Conservation (phyloP, 2,329 filamentous ascomycete genomes). For the Nakataea oryzae region DNA sequence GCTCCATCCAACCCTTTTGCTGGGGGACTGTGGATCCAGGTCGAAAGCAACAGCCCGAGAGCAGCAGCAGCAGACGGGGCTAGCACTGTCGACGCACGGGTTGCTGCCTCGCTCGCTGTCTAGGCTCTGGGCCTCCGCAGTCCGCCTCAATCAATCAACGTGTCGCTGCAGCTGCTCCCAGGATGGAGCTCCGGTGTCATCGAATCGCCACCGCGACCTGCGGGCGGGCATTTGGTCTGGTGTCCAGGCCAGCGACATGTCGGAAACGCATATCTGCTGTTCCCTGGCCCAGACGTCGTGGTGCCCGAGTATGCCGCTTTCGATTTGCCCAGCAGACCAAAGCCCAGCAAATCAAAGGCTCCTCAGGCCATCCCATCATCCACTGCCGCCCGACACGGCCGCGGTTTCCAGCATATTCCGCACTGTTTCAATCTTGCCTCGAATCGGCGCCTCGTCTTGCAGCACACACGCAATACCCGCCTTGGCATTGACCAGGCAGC, state of each 20-base stretch:
- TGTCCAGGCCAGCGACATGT: too few species aligned
- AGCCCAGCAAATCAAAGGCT: not conserved
- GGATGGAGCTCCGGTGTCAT: too few species aligned
- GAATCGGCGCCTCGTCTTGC: not conserved
- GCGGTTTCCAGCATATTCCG: not conserved
- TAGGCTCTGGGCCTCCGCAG: not conserved
- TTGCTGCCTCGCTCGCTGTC: not conserved
- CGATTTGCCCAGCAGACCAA: not conserved
- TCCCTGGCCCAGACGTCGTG: too few species aligned
- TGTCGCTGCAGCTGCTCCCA: not conserved
- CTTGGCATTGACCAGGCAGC: not conserved
- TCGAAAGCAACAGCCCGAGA: too few species aligned
- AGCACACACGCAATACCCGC: not conserved
- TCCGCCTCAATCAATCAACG: too few species aligned
- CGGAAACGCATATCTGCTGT: too few species aligned
- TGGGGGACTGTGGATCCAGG: not conserved
- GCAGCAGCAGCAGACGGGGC: too few species aligned
- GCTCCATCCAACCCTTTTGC: not conserved
- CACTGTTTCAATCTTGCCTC: not conserved
- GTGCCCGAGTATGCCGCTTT: not conserved
- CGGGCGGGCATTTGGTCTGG: too few species aligned
- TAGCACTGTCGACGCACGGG: not conserved
- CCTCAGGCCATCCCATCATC: not conserved
- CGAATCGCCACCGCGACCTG: too few species aligned
- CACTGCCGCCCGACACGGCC: not conserved